Base-by-base conservation (phyloP, 176 grass and related monocot genomes). In the Oryza longistaminata region DNA sequence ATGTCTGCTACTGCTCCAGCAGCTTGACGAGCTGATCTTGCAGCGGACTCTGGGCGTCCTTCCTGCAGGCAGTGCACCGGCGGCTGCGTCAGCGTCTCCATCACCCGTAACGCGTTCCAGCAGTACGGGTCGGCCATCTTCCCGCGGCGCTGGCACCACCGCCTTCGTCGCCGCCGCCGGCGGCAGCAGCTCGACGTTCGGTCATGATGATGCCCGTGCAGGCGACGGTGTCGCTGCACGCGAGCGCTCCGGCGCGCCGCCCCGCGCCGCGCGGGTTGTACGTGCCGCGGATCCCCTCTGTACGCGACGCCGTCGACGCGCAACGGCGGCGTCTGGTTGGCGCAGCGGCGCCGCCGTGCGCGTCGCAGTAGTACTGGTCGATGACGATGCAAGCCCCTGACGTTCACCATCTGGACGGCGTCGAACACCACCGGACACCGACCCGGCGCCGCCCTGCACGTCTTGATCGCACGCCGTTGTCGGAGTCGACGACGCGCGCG, bases 401-500 rank as follows among this genome's bases (percentile, higher is more conserved):
- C 95, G 60, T 94, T 93, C 71, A 87, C 88, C 92, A 94, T 90
- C 24, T 22, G 37, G 49, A 97, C 88, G 70, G 42, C 74, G 44
- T 90, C 78, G 71, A 97, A 97, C 14, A 64, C 79, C 10, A 94
- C 84, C 25, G 35, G 86, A 80, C 9, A 97, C 88, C 0, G 88
- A 74, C 4, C 95, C 92, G 2, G 71, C 77, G 42, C 95, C 95
- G 3, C 92, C 92, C 75, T 97, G 92, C 92, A 94, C 8, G 95
- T 94, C 92, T 97, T 97, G 92, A 94, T 97, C 49, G 80, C 4
- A 93, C 81, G 21, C 90, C 95, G 68, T 94, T 93, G 72, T 97
- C 90, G 3, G 92, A 97, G 81, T 94, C 24, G 1, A 73, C 6
- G 26, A 97, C 88, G 72, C 75, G 78, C 42, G 88, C 48, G 81